These are phyloP conservation scores for Metrosideros polymorpha DNA, from an alignment of 441 rosid species.

Conservation along the genomic window DNA sequence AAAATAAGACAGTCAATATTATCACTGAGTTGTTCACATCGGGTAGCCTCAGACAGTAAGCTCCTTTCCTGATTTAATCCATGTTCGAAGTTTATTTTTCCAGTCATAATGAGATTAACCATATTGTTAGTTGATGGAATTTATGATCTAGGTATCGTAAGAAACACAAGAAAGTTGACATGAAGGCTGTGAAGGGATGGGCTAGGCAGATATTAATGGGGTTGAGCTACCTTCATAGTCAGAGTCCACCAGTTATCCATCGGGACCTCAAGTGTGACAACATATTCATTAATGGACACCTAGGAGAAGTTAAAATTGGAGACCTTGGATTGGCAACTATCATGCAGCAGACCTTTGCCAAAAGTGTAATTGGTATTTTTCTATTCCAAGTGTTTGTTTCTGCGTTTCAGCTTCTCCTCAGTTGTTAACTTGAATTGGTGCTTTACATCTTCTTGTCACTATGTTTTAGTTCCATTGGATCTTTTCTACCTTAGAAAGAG, in stretches of 20 bases:
- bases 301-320: constrained; percentile 72
- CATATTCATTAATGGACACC: constrained; percentile 63
- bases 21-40: constrained; percentile 79
- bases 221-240: constrained; percentile 49
- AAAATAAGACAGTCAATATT: constrained; percentile 66
- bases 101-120: constrained; percentile 5
- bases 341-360: constrained; percentile 64
- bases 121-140: constrained; percentile 10
- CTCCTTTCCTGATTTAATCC: background rate
- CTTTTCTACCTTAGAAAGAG: background rate
- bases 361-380: constrained; percentile 59
- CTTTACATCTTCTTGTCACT: background rate
- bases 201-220: constrained; percentile 63
- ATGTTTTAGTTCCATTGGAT: background rate
- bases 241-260: constrained; percentile 64
- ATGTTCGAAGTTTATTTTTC: background rate
- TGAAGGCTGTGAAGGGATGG: constrained; percentile 68
- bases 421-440: background rate
- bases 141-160: constrained; percentile 49
- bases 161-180: constrained; percentile 60
- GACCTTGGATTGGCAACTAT: constrained; percentile 73
- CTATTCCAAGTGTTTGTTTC: background rate
- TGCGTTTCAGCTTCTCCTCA: background rate
- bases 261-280: constrained; percentile 74
- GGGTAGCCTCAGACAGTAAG: constrained; percentile 67